Evolutionary conservation across 2,329 filamentous ascomycete genomes (phyloP), one percentile per base, ranked within the genome.

Genomic region (Pezicula radicicola): DNA sequence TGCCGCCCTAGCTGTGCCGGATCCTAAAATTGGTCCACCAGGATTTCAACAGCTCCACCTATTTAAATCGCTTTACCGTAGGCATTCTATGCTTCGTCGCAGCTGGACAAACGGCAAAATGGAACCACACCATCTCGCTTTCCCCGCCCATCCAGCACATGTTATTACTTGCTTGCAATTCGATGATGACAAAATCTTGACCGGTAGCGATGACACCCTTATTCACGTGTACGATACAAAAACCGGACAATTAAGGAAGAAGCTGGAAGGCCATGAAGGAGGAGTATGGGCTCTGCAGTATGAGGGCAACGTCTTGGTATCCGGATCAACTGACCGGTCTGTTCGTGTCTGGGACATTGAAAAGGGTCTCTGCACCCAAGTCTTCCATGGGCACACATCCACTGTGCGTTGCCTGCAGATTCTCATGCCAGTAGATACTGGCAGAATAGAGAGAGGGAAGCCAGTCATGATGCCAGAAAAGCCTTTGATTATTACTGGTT

Each of bases 291-390:
- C 94, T 28, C 74, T 99, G 49, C 92, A 97, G 68, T 99, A 97
- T 66, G 87, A 97, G 66, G 93, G 92, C 47, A 97, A 97, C 66
- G 91, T 89, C 15, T 75, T 99, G 18, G 94, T 99, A 2, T 99
- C 94, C 15, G 94, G 94, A 2, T 97, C 92, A 6, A 99, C 94
- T 0, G 94, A 99, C 70, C 81, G 94, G 44, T 96, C 94, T 10
- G 94, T 99, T n/a, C 85, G 94, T n/a, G 93, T 99, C 0, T 99
- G 94, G 94, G 93, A 99, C 67, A 97, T 99, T 57, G 91, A 96
- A 65, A 88, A 88, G 62, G 94, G 92, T 1, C 82, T 89, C 43
- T 97, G 93, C 69, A 93, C 92, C 10, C 94, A 99, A 67, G 87
- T 96, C 1, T 99, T 99, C 68, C 92, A 97, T 66, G 95, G 94